phyloP scores from a whole-genome alignment of 2,329 filamentous ascomycete species.

The Zarea fungicola region DNA sequence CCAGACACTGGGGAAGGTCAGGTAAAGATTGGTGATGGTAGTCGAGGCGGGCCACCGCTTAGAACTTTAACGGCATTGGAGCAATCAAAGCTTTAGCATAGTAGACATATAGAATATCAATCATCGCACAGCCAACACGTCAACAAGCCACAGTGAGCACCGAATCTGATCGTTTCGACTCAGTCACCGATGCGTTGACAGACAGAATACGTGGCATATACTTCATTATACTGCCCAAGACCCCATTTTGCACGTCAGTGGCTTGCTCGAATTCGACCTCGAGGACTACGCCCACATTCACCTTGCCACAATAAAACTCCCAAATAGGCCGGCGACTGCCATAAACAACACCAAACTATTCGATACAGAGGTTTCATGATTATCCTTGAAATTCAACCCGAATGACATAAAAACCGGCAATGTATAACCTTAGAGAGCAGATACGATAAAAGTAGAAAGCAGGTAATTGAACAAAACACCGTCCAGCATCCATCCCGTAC shows the following conservation, averaged over 20 bases:
- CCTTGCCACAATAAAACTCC: conserved; percentile 1
- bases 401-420: conserved; percentile 2
- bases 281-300: background rate
- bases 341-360: conserved; percentile 7
- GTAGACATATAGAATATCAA: background rate
- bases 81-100: conserved; percentile 23
- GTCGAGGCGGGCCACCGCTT: conserved; percentile 24
- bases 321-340: conserved; percentile 5
- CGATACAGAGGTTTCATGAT: conserved; percentile 9
- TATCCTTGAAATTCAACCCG: conserved; percentile 9
- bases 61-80: conserved; percentile 21
- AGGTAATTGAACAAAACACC: conserved; percentile 3
- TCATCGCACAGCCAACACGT: too few species aligned
- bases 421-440: background rate
- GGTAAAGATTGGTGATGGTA: conserved; percentile 24
- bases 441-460: background rate
- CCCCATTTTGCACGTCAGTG: too few species aligned
- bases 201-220: background rate
- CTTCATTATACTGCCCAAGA: background rate
- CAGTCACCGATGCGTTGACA: too few species aligned
- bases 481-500: background rate
- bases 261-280: too few species aligned
- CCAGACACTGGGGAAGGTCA: background rate
- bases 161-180: too few species aligned
- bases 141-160: too few species aligned